These are phyloP conservation scores for Forsythia viridissima DNA, from an alignment of 257 asterid species.

Conservation along the genomic window DNA sequence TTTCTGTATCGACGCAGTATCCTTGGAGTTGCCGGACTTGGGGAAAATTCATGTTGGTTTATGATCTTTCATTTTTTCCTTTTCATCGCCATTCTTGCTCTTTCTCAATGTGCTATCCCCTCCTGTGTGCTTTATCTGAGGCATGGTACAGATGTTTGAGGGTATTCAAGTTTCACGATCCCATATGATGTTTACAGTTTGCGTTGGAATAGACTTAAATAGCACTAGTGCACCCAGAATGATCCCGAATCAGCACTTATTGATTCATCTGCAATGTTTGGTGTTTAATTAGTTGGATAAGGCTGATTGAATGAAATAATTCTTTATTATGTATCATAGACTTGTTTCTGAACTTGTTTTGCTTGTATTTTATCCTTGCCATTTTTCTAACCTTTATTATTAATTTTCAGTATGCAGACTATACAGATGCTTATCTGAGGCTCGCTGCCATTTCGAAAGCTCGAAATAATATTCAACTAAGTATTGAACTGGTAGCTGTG, in stretches of 20 bases:
- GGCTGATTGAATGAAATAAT: not conserved
- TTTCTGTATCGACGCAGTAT: not conserved
- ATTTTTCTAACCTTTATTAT: conserved; percentile 24
- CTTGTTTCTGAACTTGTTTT: not conserved
- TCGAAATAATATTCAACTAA: conserved; percentile 74
- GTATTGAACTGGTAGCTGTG: conserved; percentile 82
- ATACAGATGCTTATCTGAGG: conserved; percentile 90
- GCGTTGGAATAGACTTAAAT: not conserved
- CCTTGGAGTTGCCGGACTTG: not conserved
- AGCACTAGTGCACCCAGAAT: not conserved
- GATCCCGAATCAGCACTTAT: not conserved
- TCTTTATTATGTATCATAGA: conserved; percentile 13
- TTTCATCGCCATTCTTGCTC: not conserved
- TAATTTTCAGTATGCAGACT: conserved; percentile 76
- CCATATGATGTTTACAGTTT: not conserved
- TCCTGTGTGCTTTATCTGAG: not conserved
- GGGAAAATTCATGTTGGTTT: not conserved
- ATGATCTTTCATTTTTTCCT: not conserved
- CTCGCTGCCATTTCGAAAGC: conserved; percentile 96
- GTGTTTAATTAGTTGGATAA: not conserved
- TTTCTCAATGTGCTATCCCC: not conserved
- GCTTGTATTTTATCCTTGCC: conserved; percentile 10
- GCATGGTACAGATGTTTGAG: not conserved
- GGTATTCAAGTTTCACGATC: not conserved
- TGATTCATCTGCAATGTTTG: not conserved